Evolutionary conservation across 129 eudicot species (phyloP), one percentile per base, ranked within the genome.

Genomic region (Artemisia annua): DNA sequence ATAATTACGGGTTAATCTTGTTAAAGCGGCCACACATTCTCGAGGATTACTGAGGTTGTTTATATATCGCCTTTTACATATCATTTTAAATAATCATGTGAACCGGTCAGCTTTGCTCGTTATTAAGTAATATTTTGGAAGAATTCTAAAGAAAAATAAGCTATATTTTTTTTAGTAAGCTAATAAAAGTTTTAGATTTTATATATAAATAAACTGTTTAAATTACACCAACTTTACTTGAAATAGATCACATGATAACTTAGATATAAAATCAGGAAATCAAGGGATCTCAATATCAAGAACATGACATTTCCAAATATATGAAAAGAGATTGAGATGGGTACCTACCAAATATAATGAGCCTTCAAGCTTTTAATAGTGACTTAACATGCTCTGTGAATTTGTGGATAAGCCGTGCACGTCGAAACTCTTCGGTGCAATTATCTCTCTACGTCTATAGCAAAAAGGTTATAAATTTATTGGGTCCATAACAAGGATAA

Each of bases 301-400:
- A 76, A 67, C 14, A 19, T 4, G 75, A 67, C 63, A 75, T 48
- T 67, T n/a, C 66, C 30, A 60, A 26, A 60, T 13, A 14, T 28
- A 26, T 12, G 46, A 61, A 24, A 57, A 22, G 58, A 30, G 82
- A 63, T 77, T 35, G 81, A 39, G 76, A 78, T 70, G 76, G 71
- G 32, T 72, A 49, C 77, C 60, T 72, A 59, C 69, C 77, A 48
- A 24, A 11, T 48, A 28, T 24, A n/a, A 63, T 19, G 70, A 50
- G 52, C 16, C 70, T 61, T 73, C 49, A 62, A 73, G 52, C 55
- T 67, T 46, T 32, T 48, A 76, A 76, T 6, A 76, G 57, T 28
- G 74, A 76, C 69, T 11, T 48, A 46, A 76, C 74, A 51, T 30
- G 52, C 46, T 16, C 4, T 55, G 30, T 56, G 51, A 67, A 76